A percentile compares a stretch with the other conserved stretches of the same genome.
Evolutionary conservation across 345 rosid genomes (phyloP).

Genomic region (Corymbia maculata): DNA sequence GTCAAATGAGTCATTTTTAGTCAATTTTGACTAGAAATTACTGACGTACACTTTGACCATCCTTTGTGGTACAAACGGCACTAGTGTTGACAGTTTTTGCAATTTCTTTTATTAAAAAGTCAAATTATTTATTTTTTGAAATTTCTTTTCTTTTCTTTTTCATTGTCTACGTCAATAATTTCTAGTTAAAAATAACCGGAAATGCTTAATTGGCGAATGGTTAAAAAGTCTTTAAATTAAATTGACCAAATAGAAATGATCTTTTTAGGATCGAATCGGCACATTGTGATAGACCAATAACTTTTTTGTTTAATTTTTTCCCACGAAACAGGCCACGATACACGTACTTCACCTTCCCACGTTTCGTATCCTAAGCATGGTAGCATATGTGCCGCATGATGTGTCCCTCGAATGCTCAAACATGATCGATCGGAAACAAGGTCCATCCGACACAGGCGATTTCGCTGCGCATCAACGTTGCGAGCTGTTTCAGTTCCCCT

Average conservation of each 20-base stretch:
- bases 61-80: too few relatives aligned
- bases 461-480: neutral
- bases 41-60: rapidly evolving
- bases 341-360: neutral
- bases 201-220: neutral
- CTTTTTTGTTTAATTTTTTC: too few relatives aligned
- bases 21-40: too few relatives aligned
- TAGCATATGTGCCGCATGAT: neutral
- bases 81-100: rapidly evolving
- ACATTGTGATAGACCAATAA: too few relatives aligned
- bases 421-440: neutral
- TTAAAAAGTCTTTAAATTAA: too few relatives aligned
- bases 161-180: rapidly evolving
- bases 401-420: neutral
- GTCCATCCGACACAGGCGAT: neutral
- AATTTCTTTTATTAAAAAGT: too few relatives aligned
- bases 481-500: neutral
- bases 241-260: too few relatives aligned
- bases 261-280: too few relatives aligned
- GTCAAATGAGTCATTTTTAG: rapidly evolving
- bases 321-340: neutral
- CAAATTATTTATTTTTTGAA: too few relatives aligned
- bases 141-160: too few relatives aligned
- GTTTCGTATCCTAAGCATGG: neutral
- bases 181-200: neutral